A percentile compares a stretch with the other conserved stretches of the same genome.
Evolutionary conservation across 2,329 filamentous ascomycete genomes (phyloP).

Genomic region (Neonectria coccinea): DNA sequence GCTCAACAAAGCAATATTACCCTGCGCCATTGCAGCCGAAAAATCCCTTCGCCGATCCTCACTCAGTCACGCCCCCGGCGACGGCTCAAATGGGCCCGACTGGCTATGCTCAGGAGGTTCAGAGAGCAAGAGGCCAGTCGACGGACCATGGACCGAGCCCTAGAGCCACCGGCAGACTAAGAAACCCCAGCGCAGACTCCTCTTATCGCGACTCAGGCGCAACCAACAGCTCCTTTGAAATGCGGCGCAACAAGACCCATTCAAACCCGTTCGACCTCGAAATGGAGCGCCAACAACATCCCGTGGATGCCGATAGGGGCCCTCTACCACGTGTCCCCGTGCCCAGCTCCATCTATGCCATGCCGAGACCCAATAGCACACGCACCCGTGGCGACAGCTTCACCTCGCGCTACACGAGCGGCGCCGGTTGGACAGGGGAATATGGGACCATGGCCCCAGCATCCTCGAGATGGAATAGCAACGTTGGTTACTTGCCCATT

Average conservation of each 20-base stretch:
- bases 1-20: constrained; percentile 55
- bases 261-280: constrained; percentile 76
- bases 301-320: constrained; percentile 35
- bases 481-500: constrained; percentile 23
- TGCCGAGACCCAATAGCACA: constrained; percentile 58
- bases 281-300: constrained; percentile 44
- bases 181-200: constrained; percentile 44
- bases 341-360: constrained; percentile 44
- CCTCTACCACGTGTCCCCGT: constrained; percentile 37
- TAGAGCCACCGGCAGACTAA: constrained; percentile 47
- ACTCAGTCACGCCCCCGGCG: constrained; percentile 53
- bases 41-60: constrained; percentile 62
- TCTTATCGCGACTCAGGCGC: constrained; percentile 56
- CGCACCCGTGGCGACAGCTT: constrained; percentile 54
- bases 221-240: constrained; percentile 59
- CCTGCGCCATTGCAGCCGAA: constrained; percentile 46
- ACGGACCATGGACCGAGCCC: constrained; percentile 47
- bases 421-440: constrained; percentile 36
- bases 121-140: constrained; percentile 62
- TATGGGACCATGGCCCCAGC: constrained; percentile 9
- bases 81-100: constrained; percentile 49
- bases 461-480: constrained; percentile 25
- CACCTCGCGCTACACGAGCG: constrained; percentile 63
- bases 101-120: constrained; percentile 61
- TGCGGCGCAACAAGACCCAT: constrained; percentile 66